Evolutionary conservation across 2,329 filamentous ascomycete species (phyloP).

Genomic region (Cladosporium sphaerospermum): DNA sequence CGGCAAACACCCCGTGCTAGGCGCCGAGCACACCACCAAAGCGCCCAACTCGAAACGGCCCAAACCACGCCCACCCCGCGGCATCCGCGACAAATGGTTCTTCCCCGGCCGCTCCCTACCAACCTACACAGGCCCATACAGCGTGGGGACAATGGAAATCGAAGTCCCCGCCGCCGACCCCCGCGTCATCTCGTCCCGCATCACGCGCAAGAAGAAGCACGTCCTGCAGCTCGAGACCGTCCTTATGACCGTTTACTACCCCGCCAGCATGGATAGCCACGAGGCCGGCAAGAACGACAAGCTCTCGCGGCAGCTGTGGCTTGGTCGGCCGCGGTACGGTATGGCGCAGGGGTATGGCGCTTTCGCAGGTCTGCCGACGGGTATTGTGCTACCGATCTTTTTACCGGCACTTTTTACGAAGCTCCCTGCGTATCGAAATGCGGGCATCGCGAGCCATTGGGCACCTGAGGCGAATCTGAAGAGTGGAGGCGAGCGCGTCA

Average conservation of each 20-base stretch:
- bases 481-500: conserved; percentile 35
- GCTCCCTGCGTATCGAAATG: conserved; percentile 58
- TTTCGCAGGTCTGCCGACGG: conserved; percentile 47
- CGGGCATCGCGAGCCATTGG: conserved; percentile 51
- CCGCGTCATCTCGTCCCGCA: conserved; percentile 42
- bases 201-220: conserved; percentile 43
- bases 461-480: conserved; percentile 35
- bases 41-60: conserved; percentile 40
- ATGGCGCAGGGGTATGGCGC: conserved; percentile 57
- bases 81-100: conserved; percentile 42
- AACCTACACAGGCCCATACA: conserved; percentile 48
- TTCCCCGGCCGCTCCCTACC: conserved; percentile 43
- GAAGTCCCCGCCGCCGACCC: conserved; percentile 47
- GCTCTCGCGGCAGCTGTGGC: conserved; percentile 54
- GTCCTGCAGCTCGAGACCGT: conserved; percentile 53
- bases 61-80: conserved; percentile 41
- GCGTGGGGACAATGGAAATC: conserved; percentile 49
- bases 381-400: conserved; percentile 48
- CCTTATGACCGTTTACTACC: conserved; percentile 61
- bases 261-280: conserved; percentile 40
- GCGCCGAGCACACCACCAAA: conserved; percentile 6
- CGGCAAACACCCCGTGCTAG: conserved; percentile 3
- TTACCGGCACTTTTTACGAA: conserved; percentile 58
- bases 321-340: conserved; percentile 51
- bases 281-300: conserved; percentile 23